phyloP scores from a whole-genome alignment of 345 rosid genomes.

The Gossypium rotundifolium region DNA sequence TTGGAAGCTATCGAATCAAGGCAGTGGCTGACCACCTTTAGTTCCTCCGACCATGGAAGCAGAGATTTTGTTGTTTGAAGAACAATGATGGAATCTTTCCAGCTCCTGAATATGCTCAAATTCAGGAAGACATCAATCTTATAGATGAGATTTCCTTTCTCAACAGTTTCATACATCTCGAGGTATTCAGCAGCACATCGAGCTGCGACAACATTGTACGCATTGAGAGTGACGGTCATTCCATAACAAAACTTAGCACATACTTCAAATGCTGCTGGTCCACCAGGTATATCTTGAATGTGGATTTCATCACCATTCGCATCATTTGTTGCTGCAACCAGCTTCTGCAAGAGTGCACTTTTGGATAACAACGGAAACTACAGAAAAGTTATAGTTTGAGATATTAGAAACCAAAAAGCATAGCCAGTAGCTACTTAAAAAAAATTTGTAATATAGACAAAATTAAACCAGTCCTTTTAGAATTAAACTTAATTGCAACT shows the following conservation, averaged over 20 bases:
- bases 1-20: conserved; percentile 59
- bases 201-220: conserved; percentile 76
- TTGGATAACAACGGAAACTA: conserved; percentile 72
- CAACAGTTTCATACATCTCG: conserved; percentile 55
- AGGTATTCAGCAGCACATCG: conserved; percentile 83
- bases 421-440: neutral
- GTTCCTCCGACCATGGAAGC: conserved; percentile 48
- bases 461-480: neutral
- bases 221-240: conserved; percentile 79
- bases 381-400: neutral
- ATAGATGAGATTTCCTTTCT: conserved; percentile 64
- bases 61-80: conserved; percentile 49
- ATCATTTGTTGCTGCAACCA: conserved; percentile 39
- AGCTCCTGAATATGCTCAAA: conserved; percentile 60
- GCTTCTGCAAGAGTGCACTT: conserved; percentile 58
- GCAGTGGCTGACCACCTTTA: conserved; percentile 58
- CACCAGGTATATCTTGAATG: conserved; percentile 74
- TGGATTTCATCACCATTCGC: conserved; percentile 52
- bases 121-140: conserved; percentile 69
- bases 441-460: neutral
- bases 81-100: conserved; percentile 73
- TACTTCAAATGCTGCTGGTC: conserved; percentile 74
- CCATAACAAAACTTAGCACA: conserved; percentile 93
- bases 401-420: conserved; percentile 9
- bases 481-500: neutral